Percentiles rank a stretch among this genome's conserved stretches.
Conservation (phyloP, 768 basidiomycete genomes). For the Pilatotrama ljubarskyi region DNA sequence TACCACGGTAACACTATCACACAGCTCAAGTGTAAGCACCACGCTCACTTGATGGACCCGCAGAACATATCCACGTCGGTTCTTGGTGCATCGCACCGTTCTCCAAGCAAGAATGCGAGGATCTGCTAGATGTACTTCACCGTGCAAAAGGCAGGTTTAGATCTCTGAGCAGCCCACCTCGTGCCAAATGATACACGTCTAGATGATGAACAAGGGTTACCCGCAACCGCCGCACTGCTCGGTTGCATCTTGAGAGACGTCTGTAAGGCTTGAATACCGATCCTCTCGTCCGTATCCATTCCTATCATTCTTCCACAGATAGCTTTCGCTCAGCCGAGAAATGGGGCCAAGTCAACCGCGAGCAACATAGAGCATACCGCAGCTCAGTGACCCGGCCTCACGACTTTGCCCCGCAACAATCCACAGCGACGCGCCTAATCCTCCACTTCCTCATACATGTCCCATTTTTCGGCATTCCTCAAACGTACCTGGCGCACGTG, state of each 20-base stretch:
- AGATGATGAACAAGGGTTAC: conserved; percentile 33
- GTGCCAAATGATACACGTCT: neutral
- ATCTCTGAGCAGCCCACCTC: neutral
- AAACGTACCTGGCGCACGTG: conserved; percentile 51
- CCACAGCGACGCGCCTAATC: conserved; percentile 27
- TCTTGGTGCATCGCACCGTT: conserved; percentile 48
- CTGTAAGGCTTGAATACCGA: conserved; percentile 30
- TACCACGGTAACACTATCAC: conserved; percentile 34
- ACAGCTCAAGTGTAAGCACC: too few species aligned
- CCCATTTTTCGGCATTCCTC: conserved; percentile 54
- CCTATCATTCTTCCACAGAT: conserved; percentile 18
- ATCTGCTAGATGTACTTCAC: conserved; percentile 40
- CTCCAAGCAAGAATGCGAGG: conserved; percentile 54
- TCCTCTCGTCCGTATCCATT: neutral
- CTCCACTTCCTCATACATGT: conserved; percentile 42
- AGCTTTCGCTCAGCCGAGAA: conserved; percentile 47
- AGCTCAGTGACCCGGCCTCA: conserved; percentile 5
- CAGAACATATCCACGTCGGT: conserved; percentile 49
- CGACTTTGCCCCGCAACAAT: neutral
- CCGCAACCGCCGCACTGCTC: conserved; percentile 46
- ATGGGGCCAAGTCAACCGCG: conserved; percentile 44
- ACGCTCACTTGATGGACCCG: neutral
- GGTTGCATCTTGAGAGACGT: conserved; percentile 54
- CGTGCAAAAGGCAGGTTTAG: conserved; percentile 14
- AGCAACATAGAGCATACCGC: conserved; percentile 29